Conservation (phyloP, 2,329 filamentous ascomycete genomes). For the Nemania serpens region DNA sequence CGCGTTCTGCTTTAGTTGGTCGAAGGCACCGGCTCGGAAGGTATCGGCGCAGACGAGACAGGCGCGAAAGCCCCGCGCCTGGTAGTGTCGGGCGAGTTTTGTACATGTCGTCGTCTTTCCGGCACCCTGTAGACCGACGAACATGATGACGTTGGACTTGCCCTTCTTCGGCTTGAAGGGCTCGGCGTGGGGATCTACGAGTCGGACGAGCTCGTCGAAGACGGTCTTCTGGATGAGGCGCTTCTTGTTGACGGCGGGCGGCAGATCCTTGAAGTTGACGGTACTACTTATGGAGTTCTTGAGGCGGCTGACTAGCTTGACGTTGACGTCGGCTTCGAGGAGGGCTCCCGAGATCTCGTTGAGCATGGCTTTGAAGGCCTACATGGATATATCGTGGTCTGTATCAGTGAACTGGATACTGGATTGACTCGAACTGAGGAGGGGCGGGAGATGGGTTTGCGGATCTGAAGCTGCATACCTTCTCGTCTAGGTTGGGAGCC, state of each 20-base stretch:
- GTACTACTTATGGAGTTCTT: slow-evolving; percentile 89
- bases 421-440: background rate
- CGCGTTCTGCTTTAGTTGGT: slow-evolving; percentile 98
- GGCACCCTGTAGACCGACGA: slow-evolving; percentile 95
- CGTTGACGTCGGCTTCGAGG: slow-evolving; percentile 95
- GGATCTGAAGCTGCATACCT: slow-evolving; percentile 63
- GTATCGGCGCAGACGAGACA: slow-evolving; percentile 97
- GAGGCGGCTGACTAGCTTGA: slow-evolving; percentile 86
- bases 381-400: background rate
- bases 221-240: slow-evolving; percentile 96
- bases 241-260: slow-evolving; percentile 95
- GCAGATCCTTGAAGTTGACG: slow-evolving; percentile 94
- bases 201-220: slow-evolving; percentile 92
- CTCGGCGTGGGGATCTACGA: slow-evolving; percentile 94
- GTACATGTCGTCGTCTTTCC: slow-evolving; percentile 99
- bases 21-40: slow-evolving; percentile 96
- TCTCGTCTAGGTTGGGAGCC: slow-evolving; percentile 93
- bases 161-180: slow-evolving; percentile 97
- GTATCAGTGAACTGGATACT: slow-evolving; percentile 42
- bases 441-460: background rate
- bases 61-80: slow-evolving; percentile 87
- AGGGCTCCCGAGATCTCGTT: slow-evolving; percentile 97
- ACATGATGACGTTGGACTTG: slow-evolving; percentile 97
- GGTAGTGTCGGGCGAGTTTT: slow-evolving; percentile 93
- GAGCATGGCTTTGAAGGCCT: slow-evolving; percentile 97